phyloP scores from a whole-genome alignment of 1,139 yeast genomes.

The Taphrina betulina region DNA sequence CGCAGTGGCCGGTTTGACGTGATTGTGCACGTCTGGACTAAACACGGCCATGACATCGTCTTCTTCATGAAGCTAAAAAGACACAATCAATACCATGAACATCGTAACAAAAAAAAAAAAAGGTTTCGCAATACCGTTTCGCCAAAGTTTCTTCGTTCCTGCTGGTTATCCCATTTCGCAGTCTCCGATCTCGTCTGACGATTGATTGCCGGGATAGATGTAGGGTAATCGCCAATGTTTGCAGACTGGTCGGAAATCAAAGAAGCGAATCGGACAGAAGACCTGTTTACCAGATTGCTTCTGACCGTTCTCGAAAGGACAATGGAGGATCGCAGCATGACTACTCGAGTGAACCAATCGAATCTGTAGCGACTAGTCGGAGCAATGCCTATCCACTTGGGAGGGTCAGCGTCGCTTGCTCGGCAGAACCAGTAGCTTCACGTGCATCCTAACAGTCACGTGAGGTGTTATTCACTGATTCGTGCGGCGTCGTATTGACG shows the following conservation, averaged over 20 bases:
- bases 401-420: too few species aligned
- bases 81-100: not conserved
- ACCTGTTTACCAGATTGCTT: too few species aligned
- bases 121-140: constrained; percentile 51
- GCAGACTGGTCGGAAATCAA: constrained; percentile 25
- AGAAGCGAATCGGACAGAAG: not conserved
- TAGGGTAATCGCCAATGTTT: constrained; percentile 32
- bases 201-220: constrained; percentile 22
- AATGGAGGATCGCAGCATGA: too few species aligned
- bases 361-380: too few species aligned
- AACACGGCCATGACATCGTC: constrained; percentile 78
- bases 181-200: constrained; percentile 14
- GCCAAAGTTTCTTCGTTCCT: constrained; percentile 72
- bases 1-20: constrained; percentile 63
- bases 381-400: too few species aligned
- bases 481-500: too few species aligned
- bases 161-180: constrained; percentile 71
- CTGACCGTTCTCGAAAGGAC: too few species aligned
- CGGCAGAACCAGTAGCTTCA: too few species aligned
- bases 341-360: too few species aligned
- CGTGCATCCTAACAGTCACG: too few species aligned
- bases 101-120: not conserved
- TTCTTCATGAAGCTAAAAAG: constrained; percentile 53
- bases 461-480: too few species aligned
- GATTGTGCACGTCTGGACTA: constrained; percentile 77